Conservation (phyloP, 331 rosid genomes). For the Quercus lobata region DNA sequence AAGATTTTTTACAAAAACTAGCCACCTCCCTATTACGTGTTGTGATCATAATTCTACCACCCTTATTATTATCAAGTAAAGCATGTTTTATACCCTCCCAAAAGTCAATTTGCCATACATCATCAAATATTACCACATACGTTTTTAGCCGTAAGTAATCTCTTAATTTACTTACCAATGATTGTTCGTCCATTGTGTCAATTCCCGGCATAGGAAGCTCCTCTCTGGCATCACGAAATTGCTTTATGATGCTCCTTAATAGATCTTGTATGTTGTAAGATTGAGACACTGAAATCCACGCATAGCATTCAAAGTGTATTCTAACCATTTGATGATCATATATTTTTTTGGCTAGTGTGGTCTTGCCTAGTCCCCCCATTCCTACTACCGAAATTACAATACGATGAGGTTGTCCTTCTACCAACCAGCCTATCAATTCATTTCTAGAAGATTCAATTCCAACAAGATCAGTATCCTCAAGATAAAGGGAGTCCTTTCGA, state of each 20-base stretch:
- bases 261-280: background rate
- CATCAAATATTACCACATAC: conserved; percentile 29
- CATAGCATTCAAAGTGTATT: background rate
- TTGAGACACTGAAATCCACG: conserved; percentile 13
- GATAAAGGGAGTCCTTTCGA: background rate
- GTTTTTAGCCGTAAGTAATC: conserved; percentile 4
- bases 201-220: too few species aligned
- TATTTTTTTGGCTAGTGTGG: background rate
- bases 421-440: background rate
- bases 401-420: background rate
- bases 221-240: too few species aligned
- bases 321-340: background rate
- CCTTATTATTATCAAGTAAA: background rate
- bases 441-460: background rate
- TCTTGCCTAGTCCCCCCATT: conserved; percentile 11
- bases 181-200: background rate
- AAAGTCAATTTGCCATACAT: conserved; percentile 4
- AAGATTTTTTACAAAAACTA: background rate
- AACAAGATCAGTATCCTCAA: conserved; percentile 6
- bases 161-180: background rate
- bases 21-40: background rate
- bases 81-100: conserved; percentile 13
- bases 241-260: background rate
- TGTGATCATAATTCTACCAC: conserved; percentile 12
- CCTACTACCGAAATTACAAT: background rate